phyloP scores from a whole-genome alignment of 2,329 filamentous ascomycete species.

The Clarireedia paspali region DNA sequence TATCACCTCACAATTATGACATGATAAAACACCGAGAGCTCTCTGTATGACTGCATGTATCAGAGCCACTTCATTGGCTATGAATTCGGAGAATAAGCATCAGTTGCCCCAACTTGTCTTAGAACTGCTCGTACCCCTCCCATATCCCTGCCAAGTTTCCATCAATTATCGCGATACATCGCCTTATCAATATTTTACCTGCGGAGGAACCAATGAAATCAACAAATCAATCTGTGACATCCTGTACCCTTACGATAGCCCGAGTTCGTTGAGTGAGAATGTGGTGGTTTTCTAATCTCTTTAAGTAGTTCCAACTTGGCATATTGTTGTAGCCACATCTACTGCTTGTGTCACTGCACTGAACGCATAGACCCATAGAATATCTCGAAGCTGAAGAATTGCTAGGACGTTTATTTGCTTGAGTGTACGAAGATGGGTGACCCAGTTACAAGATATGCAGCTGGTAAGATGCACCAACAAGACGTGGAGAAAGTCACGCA shows the following conservation, averaged over 20 bases:
- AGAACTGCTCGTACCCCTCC: background rate
- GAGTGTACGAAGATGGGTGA: background rate
- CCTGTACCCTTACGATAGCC: too few species aligned
- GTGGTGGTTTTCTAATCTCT: too few species aligned
- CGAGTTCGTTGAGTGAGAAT: too few species aligned
- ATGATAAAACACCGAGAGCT: too few species aligned
- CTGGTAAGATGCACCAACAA: slow-evolving; percentile 1
- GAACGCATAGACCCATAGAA: too few species aligned
- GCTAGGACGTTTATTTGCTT: background rate
- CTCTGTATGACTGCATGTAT: background rate
- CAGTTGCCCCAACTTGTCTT: background rate
- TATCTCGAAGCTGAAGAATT: background rate
- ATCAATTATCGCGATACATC: background rate
- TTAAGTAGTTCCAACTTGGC: too few species aligned
- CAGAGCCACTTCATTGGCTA: background rate
- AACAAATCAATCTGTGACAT: background rate
- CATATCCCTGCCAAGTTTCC: background rate
- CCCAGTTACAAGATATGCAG: slow-evolving; percentile 5
- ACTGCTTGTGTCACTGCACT: too few species aligned
- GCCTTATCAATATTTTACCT: background rate
- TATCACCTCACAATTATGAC: too few species aligned
- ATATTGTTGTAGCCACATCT: too few species aligned
- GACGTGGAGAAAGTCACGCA: slow-evolving; percentile 22
- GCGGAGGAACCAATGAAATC: background rate
- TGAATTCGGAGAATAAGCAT: background rate